Evolutionary conservation across 805 yeast species (phyloP), one percentile per base, ranked within the genome.

Genomic region (Maudiozyma saulgeensis): DNA sequence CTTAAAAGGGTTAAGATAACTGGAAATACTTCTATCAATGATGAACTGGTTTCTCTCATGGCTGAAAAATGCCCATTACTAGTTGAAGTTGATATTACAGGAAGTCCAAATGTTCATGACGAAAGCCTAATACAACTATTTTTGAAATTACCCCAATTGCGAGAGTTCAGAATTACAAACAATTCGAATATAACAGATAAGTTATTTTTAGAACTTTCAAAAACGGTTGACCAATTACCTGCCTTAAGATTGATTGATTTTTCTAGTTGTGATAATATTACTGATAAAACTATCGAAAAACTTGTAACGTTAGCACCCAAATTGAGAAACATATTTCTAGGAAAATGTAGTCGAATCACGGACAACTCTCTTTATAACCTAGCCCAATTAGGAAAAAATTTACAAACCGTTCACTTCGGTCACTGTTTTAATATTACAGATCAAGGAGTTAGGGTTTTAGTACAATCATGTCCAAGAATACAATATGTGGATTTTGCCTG

Each of bases 401-500:
- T 91, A 56, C 96, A 89, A 61, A 88, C 89, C 58, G 76, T 93
- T 46, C 98, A 93, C 69, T 75, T 91, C 52, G 98, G 98, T 16
- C 98, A 91, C 69, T 93, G 99, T 70, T 77, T 81, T 43, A 80
- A 84, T 60, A 85, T 91, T 50, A 91, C 97, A 1, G 98, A 91
- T 68, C 77, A 74, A 53, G 97, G 97, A 19, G 93, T 93, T 16
- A 76, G 79, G 28, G 74, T 78, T 11, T 72, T 91, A 52, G 86
- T 87, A 12, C 76, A 84, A 54, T 75, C 77, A 44, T 93, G 98
- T 61, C 85, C 84, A 50, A 74, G 96, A 51, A 80, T 91, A 50
- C 95, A 87, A 59, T 91, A 90, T 65, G 87, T 91, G 54, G 99
- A 91, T 68, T 78, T 93, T 51, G 98, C 98, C 15, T 90, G 97